Conservation (phyloP, 2,329 filamentous ascomycete species). For the Ilyonectria sp. region DNA sequence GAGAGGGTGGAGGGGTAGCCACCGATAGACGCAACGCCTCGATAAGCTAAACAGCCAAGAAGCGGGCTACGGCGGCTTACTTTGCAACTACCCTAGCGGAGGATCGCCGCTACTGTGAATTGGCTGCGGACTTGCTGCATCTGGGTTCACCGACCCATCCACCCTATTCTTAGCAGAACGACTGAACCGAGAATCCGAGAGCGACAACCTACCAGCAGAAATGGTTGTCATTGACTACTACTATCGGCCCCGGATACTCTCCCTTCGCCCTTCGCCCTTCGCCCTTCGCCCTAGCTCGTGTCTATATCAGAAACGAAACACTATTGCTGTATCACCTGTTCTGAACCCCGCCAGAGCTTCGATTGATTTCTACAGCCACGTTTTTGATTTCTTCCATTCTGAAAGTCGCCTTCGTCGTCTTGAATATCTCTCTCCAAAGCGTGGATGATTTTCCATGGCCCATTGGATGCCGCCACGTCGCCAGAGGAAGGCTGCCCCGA, state of each 20-base stretch:
- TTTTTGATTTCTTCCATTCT: no score
- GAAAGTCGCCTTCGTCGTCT: no score
- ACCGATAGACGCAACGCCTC: slow-evolving; percentile 19
- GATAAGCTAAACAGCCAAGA: background rate
- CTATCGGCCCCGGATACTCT: background rate
- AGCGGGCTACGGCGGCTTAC: no score
- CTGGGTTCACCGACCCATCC: slow-evolving; percentile 4
- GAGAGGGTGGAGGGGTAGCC: slow-evolving; percentile 23
- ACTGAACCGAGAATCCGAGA: slow-evolving; percentile 10
- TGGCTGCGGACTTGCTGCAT: slow-evolving; percentile 27
- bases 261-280: background rate
- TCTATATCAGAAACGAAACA: background rate
- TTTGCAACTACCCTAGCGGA: background rate
- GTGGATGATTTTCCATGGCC: no score
- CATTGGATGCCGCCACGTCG: no score
- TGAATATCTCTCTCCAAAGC: no score
- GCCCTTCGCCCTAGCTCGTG: background rate
- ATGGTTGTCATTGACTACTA: background rate
- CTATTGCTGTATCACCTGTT: background rate
- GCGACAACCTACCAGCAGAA: background rate
- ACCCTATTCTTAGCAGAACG: background rate
- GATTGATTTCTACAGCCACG: no score
- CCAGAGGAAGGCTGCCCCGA: no score
- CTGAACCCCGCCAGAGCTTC: no score
- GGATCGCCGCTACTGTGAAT: background rate